phyloP scores from a whole-genome alignment of 2,329 filamentous ascomycete genomes.

The Beauveria bassiana region DNA sequence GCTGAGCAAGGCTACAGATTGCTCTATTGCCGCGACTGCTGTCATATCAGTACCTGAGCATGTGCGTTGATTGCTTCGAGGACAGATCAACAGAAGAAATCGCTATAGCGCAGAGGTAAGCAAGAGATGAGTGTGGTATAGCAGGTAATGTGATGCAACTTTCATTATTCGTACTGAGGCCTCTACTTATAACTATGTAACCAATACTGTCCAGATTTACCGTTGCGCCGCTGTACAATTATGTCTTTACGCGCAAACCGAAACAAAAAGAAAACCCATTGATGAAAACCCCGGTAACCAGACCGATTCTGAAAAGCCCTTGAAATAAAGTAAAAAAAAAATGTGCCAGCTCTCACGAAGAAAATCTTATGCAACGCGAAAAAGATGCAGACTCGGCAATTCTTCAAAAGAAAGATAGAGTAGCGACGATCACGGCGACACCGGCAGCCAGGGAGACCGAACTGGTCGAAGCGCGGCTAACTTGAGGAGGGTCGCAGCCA shows the following conservation, averaged over 20 bases:
- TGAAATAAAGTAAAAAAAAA: not conserved
- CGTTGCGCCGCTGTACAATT: not conserved
- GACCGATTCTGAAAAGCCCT: too few species aligned
- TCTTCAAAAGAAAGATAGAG: not conserved
- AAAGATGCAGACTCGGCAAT: too few species aligned
- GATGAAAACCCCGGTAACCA: not conserved
- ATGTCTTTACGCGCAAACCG: not conserved
- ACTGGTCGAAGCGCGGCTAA: not conserved
- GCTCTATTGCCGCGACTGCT: too few species aligned
- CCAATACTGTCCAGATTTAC: not conserved
- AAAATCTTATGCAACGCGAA: not conserved
- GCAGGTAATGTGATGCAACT: not conserved
- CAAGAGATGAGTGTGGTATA: too few species aligned
- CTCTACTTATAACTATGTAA: not conserved
- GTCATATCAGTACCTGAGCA: too few species aligned
- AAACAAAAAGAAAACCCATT: not conserved
- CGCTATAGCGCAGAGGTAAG: too few species aligned
- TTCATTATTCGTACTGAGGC: not conserved
- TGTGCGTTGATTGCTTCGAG: too few species aligned
- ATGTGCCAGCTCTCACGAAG: not conserved
- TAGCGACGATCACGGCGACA: not conserved
- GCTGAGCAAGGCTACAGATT: too few species aligned
- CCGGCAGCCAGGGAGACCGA: not conserved
- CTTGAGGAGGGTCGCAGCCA: not conserved
- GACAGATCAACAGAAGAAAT: too few species aligned